Conservation (phyloP, 345 rosid genomes). For the Xanthoceras sorbifolium region DNA sequence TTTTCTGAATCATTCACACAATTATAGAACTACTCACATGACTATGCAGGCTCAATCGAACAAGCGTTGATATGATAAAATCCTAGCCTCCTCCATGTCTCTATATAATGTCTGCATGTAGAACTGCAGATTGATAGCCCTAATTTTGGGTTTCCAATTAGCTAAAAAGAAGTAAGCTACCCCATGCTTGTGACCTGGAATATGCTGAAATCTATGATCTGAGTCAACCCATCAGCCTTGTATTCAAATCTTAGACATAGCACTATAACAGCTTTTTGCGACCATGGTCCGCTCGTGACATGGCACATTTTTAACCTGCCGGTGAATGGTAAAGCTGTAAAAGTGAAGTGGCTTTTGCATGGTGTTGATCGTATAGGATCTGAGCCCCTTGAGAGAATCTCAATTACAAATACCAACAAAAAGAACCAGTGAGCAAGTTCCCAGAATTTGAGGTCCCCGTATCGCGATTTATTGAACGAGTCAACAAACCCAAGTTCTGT, state of each 20-base stretch:
- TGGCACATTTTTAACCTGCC: constrained; percentile 1
- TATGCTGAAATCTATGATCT: neutral
- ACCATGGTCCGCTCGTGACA: neutral
- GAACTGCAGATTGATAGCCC: neutral
- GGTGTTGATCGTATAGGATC: neutral
- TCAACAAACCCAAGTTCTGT: constrained; percentile 18
- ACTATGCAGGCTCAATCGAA: neutral
- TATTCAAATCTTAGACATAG: neutral
- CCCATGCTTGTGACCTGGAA: neutral
- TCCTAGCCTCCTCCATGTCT: constrained; percentile 14
- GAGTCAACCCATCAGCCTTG: neutral
- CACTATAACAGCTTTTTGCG: neutral
- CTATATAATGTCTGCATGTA: neutral
- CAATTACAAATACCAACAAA: constrained; percentile 30
- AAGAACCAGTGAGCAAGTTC: constrained; percentile 36
- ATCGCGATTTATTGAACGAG: constrained; percentile 39
- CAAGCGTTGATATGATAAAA: neutral
- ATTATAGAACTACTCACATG: neutral
- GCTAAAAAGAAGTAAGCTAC: neutral
- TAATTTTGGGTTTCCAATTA: neutral
- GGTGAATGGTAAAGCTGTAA: no score
- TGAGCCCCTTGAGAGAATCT: constrained; percentile 27
- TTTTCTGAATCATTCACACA: neutral
- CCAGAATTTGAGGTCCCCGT: constrained; percentile 46
- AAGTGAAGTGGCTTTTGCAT: neutral